phyloP scores from a whole-genome alignment of 306 rosid species.

The Prunus fruticosa region DNA sequence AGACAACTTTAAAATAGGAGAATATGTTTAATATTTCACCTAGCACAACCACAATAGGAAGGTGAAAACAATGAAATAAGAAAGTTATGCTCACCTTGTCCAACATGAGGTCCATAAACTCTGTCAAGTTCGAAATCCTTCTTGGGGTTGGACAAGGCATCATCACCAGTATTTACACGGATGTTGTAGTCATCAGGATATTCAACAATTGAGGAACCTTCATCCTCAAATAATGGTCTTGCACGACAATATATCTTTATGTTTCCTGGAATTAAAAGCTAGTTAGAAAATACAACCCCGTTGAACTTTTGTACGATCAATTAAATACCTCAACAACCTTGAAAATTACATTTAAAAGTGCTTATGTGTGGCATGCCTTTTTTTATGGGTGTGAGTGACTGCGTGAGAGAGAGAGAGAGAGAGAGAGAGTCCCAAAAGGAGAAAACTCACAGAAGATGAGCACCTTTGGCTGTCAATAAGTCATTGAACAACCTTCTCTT shows the following conservation, averaged over 20 bases:
- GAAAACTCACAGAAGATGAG: constrained; percentile 26
- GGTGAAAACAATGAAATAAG: not conserved
- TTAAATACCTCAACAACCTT: not conserved
- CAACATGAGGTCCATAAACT: constrained; percentile 96
- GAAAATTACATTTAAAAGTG: not conserved
- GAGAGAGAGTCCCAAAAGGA: constrained; percentile 16
- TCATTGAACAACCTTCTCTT: constrained; percentile 91
- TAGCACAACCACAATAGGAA: constrained; percentile 6
- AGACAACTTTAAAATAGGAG: not conserved
- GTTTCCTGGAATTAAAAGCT: constrained; percentile 60
- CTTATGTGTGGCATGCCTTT: not conserved
- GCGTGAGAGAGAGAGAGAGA: constrained; percentile 4
- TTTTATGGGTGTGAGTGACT: not conserved
- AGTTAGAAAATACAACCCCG: constrained; percentile 1
- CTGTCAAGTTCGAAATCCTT: constrained; percentile 91
- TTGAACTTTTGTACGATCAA: not conserved
- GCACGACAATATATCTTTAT: constrained; percentile 77
- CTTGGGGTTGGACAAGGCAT: constrained; percentile 67
- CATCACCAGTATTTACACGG: constrained; percentile 81
- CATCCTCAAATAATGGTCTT: constrained; percentile 93
- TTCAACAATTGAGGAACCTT: constrained; percentile 75
- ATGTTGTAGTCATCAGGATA: constrained; percentile 84
- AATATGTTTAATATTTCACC: not conserved
- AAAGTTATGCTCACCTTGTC: constrained; percentile 68
- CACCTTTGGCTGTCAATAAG: constrained; percentile 96